Evolutionary conservation across 139 green algal genomes (phyloP), one percentile per base, ranked within the genome.

Genomic region (Monoraphidium neglectum): DNA sequence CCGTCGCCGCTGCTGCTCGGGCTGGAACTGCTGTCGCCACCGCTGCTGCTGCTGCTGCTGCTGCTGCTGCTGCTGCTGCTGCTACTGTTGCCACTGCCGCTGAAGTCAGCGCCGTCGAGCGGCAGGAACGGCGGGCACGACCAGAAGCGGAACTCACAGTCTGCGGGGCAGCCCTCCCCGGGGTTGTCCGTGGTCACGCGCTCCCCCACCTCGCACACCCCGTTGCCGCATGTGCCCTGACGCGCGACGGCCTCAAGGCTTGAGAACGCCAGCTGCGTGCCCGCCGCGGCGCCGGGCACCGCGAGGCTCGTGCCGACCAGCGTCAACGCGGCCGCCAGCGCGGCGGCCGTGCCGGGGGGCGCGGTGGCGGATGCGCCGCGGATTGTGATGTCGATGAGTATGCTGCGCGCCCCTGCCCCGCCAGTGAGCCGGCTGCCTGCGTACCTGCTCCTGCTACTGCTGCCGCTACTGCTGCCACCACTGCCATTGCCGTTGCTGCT

Each of bases 121-220:
- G 51, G 59, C 12, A 43, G 36, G 10, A 76, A 74, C 6, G 75
- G 62, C 21, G 82, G 80, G 71, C 87, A 92, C 5, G 76, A 30
- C 33, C 78, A 66, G 46, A 77, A 83, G 30, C 76, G 70, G 6
- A 89, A 28, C 3, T 60, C 63, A 70, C 87, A 92, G 72, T 92
- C 87, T 24, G 66, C 43, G 32, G 78, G 80, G 75, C 87, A 92
- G 64, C 80, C 84, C 12, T 83, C 69, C 8, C 43, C 43, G 32
- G 57, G 43, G 53, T 65, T 60, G 62, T 77, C 72, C 46, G 49
- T n/a, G 15, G 68, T 51, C 0, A 49, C 53, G 38, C 87, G 77
- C 80, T 92, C 87, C 24, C 80, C 77, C 12, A 92, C 62, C 73
- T 87, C 83, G 61, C 83, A 91, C 32, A 90, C 70, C 64, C 66